Evolutionary conservation across 164 flowering plant genomes (phyloP).

Genomic region (Platanus orientalis): DNA sequence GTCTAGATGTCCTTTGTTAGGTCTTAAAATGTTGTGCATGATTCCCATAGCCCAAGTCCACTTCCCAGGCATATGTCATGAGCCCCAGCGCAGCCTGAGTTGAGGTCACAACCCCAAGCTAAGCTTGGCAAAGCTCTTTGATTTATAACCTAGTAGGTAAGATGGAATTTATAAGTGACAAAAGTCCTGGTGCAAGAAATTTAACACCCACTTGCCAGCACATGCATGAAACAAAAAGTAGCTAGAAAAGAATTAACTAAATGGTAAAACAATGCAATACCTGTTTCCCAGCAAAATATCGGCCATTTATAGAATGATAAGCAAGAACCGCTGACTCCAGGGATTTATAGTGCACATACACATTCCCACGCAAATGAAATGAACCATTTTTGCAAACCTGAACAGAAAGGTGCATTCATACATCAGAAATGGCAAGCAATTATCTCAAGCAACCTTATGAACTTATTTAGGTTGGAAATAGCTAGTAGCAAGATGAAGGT

Average conservation of each 20-base stretch:
- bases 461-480: too few relatives aligned
- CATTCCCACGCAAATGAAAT: slow-evolving; percentile 92
- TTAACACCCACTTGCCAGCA: neutral
- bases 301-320: slow-evolving; percentile 67
- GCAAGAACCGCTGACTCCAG: slow-evolving; percentile 82
- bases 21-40: too few relatives aligned
- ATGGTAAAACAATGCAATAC: slow-evolving; percentile 29
- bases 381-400: slow-evolving; percentile 96
- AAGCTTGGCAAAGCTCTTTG: neutral
- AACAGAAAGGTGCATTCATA: slow-evolving; percentile 5
- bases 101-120: neutral
- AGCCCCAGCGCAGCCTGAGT: neutral
- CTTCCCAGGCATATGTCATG: too few relatives aligned
- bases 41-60: too few relatives aligned
- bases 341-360: slow-evolving; percentile 77
- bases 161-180: neutral
- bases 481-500: neutral
- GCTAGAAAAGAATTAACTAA: neutral
- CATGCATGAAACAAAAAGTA: neutral
- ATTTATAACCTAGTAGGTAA: neutral
- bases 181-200: neutral
- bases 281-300: slow-evolving; percentile 93
- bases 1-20: too few relatives aligned
- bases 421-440: neutral
- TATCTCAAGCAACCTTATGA: too few relatives aligned